A percentile compares a stretch with the other conserved stretches of the same genome.
phyloP scores from a whole-genome alignment of 1,284 basidiomycete species.

The Cryptococcus sp. region DNA sequence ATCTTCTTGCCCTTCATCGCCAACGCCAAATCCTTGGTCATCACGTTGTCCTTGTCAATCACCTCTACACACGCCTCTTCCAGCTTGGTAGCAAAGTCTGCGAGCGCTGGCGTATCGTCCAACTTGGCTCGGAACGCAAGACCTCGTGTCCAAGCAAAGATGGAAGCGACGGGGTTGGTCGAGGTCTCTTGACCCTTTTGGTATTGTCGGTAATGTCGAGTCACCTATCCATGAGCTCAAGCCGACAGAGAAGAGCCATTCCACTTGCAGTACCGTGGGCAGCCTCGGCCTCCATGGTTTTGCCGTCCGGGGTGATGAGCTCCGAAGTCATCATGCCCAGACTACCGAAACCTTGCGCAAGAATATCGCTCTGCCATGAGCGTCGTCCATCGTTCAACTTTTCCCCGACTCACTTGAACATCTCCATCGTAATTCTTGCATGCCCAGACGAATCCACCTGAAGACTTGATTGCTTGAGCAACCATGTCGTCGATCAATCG shows the following conservation, averaged over 20 bases:
- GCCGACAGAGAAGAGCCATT: neutral
- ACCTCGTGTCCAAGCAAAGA: slow-evolving; percentile 98
- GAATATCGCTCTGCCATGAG: slow-evolving; percentile 64
- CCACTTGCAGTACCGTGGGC: slow-evolving; percentile 64
- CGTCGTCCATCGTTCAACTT: neutral
- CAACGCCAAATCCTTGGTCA: slow-evolving; percentile 96
- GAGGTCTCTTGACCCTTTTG: slow-evolving; percentile 95
- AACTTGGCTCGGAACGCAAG: slow-evolving; percentile 89
- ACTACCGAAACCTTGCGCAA: slow-evolving; percentile 83
- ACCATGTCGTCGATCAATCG: slow-evolving; percentile 89
- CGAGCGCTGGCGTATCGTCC: slow-evolving; percentile 73
- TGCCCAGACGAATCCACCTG: slow-evolving; percentile 96
- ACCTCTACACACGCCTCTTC: slow-evolving; percentile 86
- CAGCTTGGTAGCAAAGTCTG: slow-evolving; percentile 70
- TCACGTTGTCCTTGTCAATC: slow-evolving; percentile 81
- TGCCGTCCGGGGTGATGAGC: slow-evolving; percentile 91
- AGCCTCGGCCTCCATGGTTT: slow-evolving; percentile 85
- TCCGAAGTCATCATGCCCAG: slow-evolving; percentile 98
- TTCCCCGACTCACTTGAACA: slow-evolving; percentile 52
- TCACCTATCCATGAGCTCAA: slow-evolving; percentile 58
- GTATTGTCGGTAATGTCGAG: slow-evolving; percentile 93
- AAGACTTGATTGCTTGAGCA: slow-evolving; percentile 92
- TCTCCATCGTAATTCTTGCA: slow-evolving; percentile 97
- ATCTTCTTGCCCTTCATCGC: slow-evolving; percentile 89
- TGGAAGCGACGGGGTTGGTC: slow-evolving; percentile 96